phyloP scores from a whole-genome alignment of 208 protist species.

The Acanthamoeba lenticulata region DNA sequence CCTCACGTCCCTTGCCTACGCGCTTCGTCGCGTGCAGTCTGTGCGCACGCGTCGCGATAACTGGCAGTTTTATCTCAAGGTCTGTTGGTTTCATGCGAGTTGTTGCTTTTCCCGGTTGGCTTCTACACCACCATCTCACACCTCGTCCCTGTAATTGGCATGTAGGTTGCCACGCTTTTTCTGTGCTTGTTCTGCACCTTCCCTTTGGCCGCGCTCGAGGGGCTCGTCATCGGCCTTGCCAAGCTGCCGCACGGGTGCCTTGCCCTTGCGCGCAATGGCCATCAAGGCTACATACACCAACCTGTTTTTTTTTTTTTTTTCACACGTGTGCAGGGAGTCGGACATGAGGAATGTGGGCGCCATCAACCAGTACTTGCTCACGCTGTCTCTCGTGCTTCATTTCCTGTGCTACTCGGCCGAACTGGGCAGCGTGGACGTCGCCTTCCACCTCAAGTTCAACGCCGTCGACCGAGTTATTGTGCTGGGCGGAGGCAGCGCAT shows the following conservation, averaged over 20 bases:
- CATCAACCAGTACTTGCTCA: not conserved
- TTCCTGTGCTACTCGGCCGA: conserved; percentile 6
- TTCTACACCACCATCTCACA: not conserved
- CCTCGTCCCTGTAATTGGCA: not conserved
- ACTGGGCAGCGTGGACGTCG: not conserved
- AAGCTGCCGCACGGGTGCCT: not conserved
- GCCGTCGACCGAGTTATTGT: not conserved
- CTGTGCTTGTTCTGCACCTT: conserved; percentile 26
- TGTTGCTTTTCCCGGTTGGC: too few relatives aligned
- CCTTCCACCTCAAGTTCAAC: not conserved
- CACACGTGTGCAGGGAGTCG: not conserved
- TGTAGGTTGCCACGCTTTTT: not conserved
- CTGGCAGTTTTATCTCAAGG: not conserved
- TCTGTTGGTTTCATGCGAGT: too few relatives aligned
- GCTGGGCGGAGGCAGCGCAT: not conserved
- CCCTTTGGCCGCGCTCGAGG: not conserved
- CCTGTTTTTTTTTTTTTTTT: not conserved
- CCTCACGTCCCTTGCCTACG: not conserved
- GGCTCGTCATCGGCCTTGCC: not conserved
- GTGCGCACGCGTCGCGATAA: not conserved
- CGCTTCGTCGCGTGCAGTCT: not conserved
- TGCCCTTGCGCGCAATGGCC: too few relatives aligned
- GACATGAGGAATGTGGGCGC: not conserved
- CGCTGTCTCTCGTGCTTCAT: not conserved
- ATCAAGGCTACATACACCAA: not conserved